A percentile compares a stretch with the other conserved stretches of the same genome.
These are phyloP conservation scores for Physcomitrellopsis africana DNA, from an alignment of 225 moss, liverwort and hornwort species.

Conservation along the genomic window DNA sequence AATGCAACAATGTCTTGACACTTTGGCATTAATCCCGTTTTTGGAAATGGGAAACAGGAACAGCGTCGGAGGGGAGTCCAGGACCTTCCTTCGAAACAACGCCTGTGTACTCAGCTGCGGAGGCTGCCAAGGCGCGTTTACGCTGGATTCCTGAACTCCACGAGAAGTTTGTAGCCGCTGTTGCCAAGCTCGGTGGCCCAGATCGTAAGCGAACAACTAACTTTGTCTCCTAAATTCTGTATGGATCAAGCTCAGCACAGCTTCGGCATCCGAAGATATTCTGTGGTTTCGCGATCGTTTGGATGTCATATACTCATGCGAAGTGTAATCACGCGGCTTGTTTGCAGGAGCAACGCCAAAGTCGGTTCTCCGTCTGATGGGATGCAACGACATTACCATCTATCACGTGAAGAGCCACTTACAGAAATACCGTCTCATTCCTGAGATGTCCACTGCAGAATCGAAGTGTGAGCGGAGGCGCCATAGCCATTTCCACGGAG, in stretches of 20 bases:
- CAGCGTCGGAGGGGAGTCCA: constrained; percentile 12
- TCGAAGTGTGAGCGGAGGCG: constrained; percentile 31
- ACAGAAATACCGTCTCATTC: neutral
- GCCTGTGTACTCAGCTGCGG: constrained; percentile 7
- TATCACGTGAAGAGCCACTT: constrained; percentile 20
- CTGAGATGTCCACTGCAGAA: constrained; percentile 27
- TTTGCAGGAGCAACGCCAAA: constrained; percentile 15
- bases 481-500: neutral
- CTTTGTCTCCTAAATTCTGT: neutral
- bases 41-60: constrained; percentile 13
- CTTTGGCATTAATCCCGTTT: neutral
- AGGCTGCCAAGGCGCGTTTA: constrained; percentile 31
- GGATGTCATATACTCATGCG: neutral
- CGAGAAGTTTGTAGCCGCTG: constrained; percentile 49
- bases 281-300: neutral
- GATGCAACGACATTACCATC: neutral
- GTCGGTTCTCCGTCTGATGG: neutral
- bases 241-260: neutral
- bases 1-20: too few relatives aligned
- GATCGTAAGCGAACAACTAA: constrained; percentile 42
- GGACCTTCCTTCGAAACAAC: neutral
- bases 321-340: neutral
- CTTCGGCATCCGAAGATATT: neutral
- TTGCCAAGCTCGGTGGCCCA: constrained; percentile 59
- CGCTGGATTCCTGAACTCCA: constrained; percentile 65